Conservation (phyloP, 2,329 filamentous ascomycete genomes). For the Colletotrichum sp. region DNA sequence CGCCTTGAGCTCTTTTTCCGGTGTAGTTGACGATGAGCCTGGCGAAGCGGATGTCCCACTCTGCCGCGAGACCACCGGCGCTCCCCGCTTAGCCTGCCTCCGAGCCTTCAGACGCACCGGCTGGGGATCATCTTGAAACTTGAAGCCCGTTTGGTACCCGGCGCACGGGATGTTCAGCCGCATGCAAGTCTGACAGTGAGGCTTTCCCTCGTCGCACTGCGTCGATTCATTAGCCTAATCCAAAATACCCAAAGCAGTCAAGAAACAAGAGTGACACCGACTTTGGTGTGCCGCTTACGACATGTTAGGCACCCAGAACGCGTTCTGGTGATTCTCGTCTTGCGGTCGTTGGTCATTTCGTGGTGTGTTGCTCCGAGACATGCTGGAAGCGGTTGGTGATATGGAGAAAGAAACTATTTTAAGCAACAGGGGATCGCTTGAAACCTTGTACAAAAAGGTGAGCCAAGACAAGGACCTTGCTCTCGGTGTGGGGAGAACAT, state of each 20-base stretch:
- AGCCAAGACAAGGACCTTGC: neutral
- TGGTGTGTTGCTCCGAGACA: neutral
- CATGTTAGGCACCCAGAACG: neutral
- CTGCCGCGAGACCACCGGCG: accelerated
- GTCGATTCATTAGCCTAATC: neutral
- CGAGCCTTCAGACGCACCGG: neutral
- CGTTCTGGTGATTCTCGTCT: neutral
- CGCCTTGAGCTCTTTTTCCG: neutral
- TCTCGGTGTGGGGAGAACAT: neutral
- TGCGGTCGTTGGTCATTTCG: neutral
- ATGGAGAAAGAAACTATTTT: neutral
- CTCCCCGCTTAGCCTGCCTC: neutral
- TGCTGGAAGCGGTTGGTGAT: neutral
- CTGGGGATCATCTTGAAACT: neutral
- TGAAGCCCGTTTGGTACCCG: neutral
- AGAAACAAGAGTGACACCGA: neutral
- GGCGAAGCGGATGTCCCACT: neutral
- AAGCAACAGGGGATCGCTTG: neutral
- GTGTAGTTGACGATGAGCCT: neutral
- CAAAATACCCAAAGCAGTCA: neutral
- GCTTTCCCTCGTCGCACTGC: neutral
- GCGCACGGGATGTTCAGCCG: neutral
- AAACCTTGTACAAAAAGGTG: neutral
- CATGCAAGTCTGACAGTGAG: neutral
- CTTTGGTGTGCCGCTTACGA: neutral